phyloP scores from a whole-genome alignment of 345 rosid species.

The Hypericum perforatum region DNA sequence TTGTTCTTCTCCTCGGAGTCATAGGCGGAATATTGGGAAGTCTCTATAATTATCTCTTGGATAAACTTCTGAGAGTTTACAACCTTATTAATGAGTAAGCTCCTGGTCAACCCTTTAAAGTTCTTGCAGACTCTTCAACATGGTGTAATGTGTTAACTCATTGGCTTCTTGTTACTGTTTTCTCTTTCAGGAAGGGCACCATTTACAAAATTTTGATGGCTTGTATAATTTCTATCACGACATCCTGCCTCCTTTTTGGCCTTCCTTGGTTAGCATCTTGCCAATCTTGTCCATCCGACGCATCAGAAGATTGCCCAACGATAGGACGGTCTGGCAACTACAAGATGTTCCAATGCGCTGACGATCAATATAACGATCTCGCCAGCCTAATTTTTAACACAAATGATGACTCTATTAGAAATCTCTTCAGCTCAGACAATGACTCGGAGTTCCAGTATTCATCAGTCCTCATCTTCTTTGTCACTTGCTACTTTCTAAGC shows the following conservation, averaged over 20 bases:
- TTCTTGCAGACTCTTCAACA: conserved; percentile 6
- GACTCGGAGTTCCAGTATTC: conserved; percentile 63
- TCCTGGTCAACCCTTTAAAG: conserved; percentile 7
- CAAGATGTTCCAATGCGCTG: conserved; percentile 79
- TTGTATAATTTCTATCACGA: conserved; percentile 57
- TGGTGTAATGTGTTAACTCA: conserved; percentile 5
- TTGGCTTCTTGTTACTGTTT: conserved; percentile 9
- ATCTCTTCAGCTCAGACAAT: conserved; percentile 84
- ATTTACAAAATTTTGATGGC: conserved; percentile 49
- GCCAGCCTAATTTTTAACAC: conserved; percentile 97
- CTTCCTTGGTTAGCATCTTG: conserved; percentile 82
- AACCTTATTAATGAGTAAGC: conserved; percentile 66
- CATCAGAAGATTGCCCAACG: conserved; percentile 81
- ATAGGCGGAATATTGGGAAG: conserved; percentile 87
- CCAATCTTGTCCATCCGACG: conserved; percentile 59
- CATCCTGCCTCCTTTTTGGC: conserved; percentile 87
- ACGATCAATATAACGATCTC: conserved; percentile 76
- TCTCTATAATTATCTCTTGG: conserved; percentile 56
- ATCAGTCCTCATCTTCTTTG: conserved; percentile 54
- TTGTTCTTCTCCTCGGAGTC: conserved; percentile 69
- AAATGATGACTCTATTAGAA: conserved; percentile 78
- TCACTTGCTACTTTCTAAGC: conserved; percentile 67
- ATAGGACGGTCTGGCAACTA: conserved; percentile 90
- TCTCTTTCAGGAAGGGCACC: conserved; percentile 50
- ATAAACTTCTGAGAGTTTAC: conserved; percentile 64